Base-by-base conservation (phyloP, 2,329 filamentous ascomycete genomes). In the Fusarium graminum region DNA sequence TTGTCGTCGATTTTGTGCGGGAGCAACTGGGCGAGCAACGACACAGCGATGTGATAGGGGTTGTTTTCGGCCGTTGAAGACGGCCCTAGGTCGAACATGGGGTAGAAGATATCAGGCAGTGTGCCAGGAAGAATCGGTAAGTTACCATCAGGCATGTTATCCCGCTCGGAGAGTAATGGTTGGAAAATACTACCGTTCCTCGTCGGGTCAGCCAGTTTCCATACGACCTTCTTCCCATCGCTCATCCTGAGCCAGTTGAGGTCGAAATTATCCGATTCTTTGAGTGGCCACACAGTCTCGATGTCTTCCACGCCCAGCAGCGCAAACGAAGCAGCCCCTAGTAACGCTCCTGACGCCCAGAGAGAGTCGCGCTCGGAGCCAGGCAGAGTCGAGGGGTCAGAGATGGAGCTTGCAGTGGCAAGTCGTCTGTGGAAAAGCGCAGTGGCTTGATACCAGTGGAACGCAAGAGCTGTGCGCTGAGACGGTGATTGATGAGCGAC, bases 161-260 rank as follows among this genome's bases (percentile, higher is more conserved):
- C 52, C 25, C 54, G 36, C 4, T 70, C 57, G 0, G 42, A 28
- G 10, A 69, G 36, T 12, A 81, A 68, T 0, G 62, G 38, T 43
- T 76, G 65, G 66, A 87, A 87, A 3, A 83, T 63, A 51, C 83
- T 85, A 17, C 83, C 82, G 0, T 77, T 67, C 11, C 83, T 77
- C 6, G 78, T 59, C 0, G 85, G 83, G 47, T 88, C 78, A 1
- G 82, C 77, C 0, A 88, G 71, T 3, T 79, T 71, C 81, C 82
- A 88, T 2, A 89, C 77, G 6, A 80, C 79, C 52, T 78, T 80
- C 74, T 90, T 89, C 0, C 85, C 85, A 13, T 85, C 80, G 57
- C 79, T 81, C 72, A 90, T 80, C 47, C 78, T 83, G 3, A 90
- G 71, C 88, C 87, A 90, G 67, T 85, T 80, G 2, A 90, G 76